phyloP scores from a whole-genome alignment of 768 basidiomycete species.

The Neoboletus subvelutipes region DNA sequence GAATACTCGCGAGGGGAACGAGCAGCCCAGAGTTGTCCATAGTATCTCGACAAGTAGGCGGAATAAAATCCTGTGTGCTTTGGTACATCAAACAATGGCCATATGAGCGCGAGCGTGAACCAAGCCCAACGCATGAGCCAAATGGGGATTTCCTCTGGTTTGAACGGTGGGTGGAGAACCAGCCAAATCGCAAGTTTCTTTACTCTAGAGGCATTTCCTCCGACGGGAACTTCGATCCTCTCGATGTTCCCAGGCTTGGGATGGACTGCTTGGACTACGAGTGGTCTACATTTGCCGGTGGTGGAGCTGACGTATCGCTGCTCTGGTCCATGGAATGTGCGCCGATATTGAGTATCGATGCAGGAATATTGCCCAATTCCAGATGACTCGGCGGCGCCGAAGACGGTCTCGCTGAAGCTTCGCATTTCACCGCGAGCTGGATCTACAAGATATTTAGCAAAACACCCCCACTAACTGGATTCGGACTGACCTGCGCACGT shows the following conservation, averaged over 20 bases:
- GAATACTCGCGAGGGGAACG: conserved; percentile 23
- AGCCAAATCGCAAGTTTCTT: conserved; percentile 23
- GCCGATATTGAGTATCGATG: conserved; percentile 20
- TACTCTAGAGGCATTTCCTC: background rate
- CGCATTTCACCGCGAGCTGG: background rate
- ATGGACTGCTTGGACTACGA: conserved; percentile 26
- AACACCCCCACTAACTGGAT: background rate
- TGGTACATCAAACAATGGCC: conserved; percentile 9
- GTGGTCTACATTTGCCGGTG: conserved; percentile 21
- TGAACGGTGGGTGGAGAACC: background rate
- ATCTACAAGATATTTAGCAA: background rate
- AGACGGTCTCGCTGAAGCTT: background rate
- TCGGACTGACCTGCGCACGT: conserved; percentile 6
- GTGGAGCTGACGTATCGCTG: conserved; percentile 26
- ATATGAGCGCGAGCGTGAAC: conserved; percentile 19
- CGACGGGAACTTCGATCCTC: background rate
- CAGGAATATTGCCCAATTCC: conserved; percentile 5
- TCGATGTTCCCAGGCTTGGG: background rate
- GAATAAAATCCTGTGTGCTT: conserved; percentile 9
- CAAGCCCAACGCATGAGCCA: conserved; percentile 20
- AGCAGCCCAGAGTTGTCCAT: conserved; percentile 26
- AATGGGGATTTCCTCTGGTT: background rate
- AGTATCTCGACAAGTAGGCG: conserved; percentile 19
- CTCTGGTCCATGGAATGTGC: conserved; percentile 7
- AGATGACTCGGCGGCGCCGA: background rate